Evolutionary conservation across 139 green algal species (phyloP), one percentile per base, ranked within the genome.

Genomic region (Auxenochlorella protothecoides): DNA sequence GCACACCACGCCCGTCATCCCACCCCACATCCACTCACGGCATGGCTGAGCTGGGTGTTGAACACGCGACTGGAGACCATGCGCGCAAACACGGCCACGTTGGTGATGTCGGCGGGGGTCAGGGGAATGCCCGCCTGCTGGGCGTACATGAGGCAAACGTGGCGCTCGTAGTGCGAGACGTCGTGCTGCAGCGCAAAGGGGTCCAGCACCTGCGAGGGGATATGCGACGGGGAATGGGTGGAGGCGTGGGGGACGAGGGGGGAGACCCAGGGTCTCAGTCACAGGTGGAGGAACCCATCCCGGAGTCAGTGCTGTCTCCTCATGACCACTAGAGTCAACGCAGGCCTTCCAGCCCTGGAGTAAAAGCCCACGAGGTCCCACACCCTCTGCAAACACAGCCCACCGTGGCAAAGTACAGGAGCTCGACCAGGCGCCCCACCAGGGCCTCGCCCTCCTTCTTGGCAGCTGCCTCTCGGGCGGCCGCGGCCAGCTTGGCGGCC

Each of bases 331-430:
- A 44, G 27, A 44, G 27, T 44, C 27, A 44, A 44, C 27, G 27
- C 27, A 44, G 27, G 27, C 27, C 27, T 44, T 44, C 27, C 27
- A 1, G 27, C 27, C 27, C 27, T 44, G 27, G 27, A 44, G 27
- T 44, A 44, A 44, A 44, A 44, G 27, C 27, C 27, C 27, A 44
- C 27, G 27, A 44, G 27, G 27, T 44, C 27, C 27, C 27, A 44
- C 27, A 44, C 27, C 27, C 27, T 44, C 27, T 44, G 27, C 1
- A 44, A 44, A 44, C 27, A 44, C 27, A 44, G 27, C 27, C 27
- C 27, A 77, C 72, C n/a, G 15, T 56, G 66, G 59, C 66, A 51
- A 76, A 75, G 78, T 82, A 82, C 12, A 76, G 63, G 9, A 82
- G 55, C 27, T 76, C 67, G 9, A 79, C 8, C 69, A 82, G 67